Percentiles rank a stretch among this genome's conserved stretches.
Evolutionary conservation across 768 basidiomycete genomes (phyloP).

Genomic region (Termitomyces sp.): DNA sequence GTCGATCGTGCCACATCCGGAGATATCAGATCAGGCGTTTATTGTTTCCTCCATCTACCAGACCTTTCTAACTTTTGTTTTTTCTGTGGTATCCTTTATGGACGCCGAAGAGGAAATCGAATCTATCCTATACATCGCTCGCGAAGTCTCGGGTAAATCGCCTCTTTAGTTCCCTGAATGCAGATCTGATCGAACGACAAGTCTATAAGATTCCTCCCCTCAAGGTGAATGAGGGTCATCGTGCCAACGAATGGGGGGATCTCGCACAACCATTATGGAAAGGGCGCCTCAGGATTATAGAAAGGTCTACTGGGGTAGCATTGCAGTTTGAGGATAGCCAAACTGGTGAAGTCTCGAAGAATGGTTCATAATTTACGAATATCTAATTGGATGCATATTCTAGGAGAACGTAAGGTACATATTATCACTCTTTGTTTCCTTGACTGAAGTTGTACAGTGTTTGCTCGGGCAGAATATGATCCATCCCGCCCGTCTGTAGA

Average conservation of each 20-base stretch:
- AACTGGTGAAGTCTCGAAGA: constrained; percentile 54
- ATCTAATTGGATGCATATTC: constrained; percentile 7
- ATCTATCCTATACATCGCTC: constrained; percentile 84
- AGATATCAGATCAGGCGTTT: constrained; percentile 3
- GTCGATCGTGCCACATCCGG: not conserved
- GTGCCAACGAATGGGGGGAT: constrained; percentile 92
- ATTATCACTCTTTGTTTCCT: constrained; percentile 5
- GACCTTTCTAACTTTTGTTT: not conserved
- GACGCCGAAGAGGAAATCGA: constrained; percentile 78
- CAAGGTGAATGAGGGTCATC: constrained; percentile 83
- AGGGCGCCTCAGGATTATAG: constrained; percentile 81
- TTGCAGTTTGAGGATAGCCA: constrained; percentile 78
- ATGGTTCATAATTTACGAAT: not conserved
- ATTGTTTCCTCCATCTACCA: not conserved
- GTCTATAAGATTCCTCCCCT: constrained; percentile 92
- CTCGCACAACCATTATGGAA: constrained; percentile 85
- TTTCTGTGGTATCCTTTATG: constrained; percentile 29
- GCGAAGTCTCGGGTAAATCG: constrained; percentile 81
- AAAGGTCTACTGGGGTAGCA: constrained; percentile 63
- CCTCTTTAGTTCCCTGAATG: not conserved
- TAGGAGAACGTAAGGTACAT: constrained; percentile 65
- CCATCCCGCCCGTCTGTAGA: constrained; percentile 81
- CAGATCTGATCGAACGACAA: constrained; percentile 27
- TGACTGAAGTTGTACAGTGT: constrained; percentile 49
- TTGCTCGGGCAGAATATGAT: constrained; percentile 85